phyloP scores from a whole-genome alignment of 371 early-diverging fungal genomes.

The Mucor piriformis region DNA sequence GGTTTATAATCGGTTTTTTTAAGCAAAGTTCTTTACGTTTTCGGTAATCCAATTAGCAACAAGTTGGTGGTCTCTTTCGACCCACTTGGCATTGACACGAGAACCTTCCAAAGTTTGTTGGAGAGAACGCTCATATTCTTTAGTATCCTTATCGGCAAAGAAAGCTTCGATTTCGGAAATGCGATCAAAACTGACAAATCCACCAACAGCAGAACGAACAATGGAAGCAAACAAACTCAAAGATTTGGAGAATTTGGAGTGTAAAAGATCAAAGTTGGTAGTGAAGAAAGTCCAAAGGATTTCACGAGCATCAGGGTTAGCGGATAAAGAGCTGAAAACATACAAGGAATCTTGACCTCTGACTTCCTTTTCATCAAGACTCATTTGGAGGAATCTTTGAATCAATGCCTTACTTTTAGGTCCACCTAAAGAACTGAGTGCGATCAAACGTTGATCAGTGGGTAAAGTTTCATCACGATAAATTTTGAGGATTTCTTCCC shows the following conservation, averaged over 20 bases:
- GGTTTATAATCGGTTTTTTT: background rate
- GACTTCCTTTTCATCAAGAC: conserved; percentile 71
- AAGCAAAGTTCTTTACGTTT: conserved; percentile 29
- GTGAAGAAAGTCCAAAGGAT: conserved; percentile 81
- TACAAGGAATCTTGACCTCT: conserved; percentile 84
- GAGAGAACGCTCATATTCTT: conserved; percentile 70
- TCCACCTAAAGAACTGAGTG: conserved; percentile 78
- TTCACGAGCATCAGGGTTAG: conserved; percentile 66
- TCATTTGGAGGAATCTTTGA: conserved; percentile 63
- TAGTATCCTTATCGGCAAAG: conserved; percentile 78
- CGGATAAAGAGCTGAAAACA: conserved; percentile 57
- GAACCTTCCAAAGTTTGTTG: conserved; percentile 90
- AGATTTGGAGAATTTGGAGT: conserved; percentile 70
- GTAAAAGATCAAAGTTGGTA: conserved; percentile 69
- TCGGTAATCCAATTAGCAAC: conserved; percentile 72
- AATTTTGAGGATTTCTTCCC: conserved; percentile 74
- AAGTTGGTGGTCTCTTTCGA: conserved; percentile 70
- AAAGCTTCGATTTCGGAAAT: conserved; percentile 72
- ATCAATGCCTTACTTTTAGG: conserved; percentile 63
- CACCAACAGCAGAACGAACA: conserved; percentile 69
- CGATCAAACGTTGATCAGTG: conserved; percentile 79
- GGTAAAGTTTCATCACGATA: conserved; percentile 68
- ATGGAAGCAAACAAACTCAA: conserved; percentile 78
- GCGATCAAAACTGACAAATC: conserved; percentile 66
- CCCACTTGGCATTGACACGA: conserved; percentile 77